phyloP scores from a whole-genome alignment of 345 rosid species.

The Boechera stricta region DNA sequence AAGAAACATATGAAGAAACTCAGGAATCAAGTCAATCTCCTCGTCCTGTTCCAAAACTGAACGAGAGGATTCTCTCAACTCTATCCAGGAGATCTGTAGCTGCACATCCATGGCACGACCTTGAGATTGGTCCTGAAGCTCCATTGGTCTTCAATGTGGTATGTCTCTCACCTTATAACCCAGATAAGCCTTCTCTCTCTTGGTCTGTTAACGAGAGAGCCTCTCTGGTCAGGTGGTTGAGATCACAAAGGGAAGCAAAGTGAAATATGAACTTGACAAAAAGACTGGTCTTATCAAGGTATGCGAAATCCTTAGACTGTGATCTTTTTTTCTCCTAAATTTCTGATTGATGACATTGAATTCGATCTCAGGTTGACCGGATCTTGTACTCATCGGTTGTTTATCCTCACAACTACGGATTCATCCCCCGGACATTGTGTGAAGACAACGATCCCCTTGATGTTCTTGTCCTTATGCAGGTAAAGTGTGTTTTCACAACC shows the following conservation, averaged over 20 bases:
- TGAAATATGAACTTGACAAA: constrained; percentile 97
- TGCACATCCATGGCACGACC: constrained; percentile 99
- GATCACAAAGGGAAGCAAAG: constrained; percentile 97
- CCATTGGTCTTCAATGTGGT: constrained; percentile 75
- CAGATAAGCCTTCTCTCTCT: not conserved
- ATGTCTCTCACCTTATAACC: constrained; percentile 34
- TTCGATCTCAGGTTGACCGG: constrained; percentile 71
- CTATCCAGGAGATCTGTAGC: constrained; percentile 94
- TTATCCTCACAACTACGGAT: constrained; percentile 99
- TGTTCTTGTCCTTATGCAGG: constrained; percentile 96
- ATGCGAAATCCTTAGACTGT: not conserved
- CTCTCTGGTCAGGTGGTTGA: constrained; percentile 72
- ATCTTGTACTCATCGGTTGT: constrained; percentile 90
- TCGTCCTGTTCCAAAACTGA: constrained; percentile 60
- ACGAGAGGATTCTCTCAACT: constrained; percentile 94
- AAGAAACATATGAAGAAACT: constrained; percentile 45
- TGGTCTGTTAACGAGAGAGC: constrained; percentile 14
- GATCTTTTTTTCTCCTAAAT: not conserved
- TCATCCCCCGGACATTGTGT: constrained; percentile 88
- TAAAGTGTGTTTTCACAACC: constrained; percentile 31
- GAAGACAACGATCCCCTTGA: constrained; percentile 98
- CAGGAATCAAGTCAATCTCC: constrained; percentile 42
- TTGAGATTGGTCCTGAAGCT: constrained; percentile 95
- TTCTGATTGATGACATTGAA: not conserved
- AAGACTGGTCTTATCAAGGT: constrained; percentile 96